phyloP scores from a whole-genome alignment of 2,329 filamentous ascomycete genomes.

The Cladosporium sp. region DNA sequence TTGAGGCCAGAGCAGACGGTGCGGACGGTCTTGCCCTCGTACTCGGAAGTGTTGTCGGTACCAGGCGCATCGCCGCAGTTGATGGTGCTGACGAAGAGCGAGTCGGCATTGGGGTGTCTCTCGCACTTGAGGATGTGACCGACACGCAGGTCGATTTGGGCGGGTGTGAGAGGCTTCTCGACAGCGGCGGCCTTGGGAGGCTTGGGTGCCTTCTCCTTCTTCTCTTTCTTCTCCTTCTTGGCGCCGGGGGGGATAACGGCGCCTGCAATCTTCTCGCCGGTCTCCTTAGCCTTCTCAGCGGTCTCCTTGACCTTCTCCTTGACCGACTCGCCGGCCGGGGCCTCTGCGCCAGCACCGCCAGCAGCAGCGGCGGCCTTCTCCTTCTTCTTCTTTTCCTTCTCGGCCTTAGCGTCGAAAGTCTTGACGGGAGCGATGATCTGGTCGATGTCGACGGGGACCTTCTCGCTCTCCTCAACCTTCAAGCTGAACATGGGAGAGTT shows the following conservation, averaged over 20 bases:
- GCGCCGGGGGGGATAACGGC: conserved; percentile 39
- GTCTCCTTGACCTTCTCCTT: conserved; percentile 49
- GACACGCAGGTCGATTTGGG: conserved; percentile 88
- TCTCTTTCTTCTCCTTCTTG: conserved; percentile 57
- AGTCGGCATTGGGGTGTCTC: conserved; percentile 95
- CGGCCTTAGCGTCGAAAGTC: conserved; percentile 82
- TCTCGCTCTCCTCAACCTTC: conserved; percentile 56
- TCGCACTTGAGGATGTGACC: conserved; percentile 96
- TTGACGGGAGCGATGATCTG: conserved; percentile 85
- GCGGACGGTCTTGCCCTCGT: conserved; percentile 84
- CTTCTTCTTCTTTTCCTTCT: conserved; percentile 96
- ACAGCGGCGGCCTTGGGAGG: conserved; percentile 57
- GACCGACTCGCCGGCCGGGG: conserved; percentile 35
- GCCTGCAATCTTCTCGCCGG: conserved; percentile 47
- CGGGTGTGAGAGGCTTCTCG: conserved; percentile 73
- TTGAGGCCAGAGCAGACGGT: conserved; percentile 97
- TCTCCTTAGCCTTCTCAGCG: conserved; percentile 47
- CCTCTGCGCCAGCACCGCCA: conserved; percentile 44
- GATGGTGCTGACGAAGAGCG: conserved; percentile 90
- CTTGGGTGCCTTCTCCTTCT: conserved; percentile 85
- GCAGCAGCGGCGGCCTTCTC: conserved; percentile 67
- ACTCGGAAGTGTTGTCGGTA: conserved; percentile 83
- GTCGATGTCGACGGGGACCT: conserved; percentile 71
- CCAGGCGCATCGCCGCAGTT: conserved; percentile 85
- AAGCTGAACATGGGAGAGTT: conserved; percentile 71